These are phyloP conservation scores for Fraxinus latifolia DNA, from an alignment of 305 asterid genomes.

Conservation along the genomic window DNA sequence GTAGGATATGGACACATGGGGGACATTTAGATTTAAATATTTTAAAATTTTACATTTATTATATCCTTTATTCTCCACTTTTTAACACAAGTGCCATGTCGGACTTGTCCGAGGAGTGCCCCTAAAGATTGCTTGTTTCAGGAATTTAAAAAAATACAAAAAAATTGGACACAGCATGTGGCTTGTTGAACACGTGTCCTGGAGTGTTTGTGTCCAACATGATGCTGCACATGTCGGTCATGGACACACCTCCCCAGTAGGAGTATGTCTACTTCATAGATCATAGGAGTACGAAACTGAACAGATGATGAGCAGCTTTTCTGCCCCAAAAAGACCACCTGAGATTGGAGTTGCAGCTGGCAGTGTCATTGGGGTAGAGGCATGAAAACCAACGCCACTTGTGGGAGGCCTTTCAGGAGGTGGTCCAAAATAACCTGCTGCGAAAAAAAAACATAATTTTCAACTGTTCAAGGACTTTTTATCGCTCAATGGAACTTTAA, in stretches of 20 bases:
- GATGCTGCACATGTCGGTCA: background rate
- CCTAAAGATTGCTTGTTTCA: background rate
- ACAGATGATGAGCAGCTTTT: background rate
- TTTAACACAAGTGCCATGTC: background rate
- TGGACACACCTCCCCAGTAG: background rate
- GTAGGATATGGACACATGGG: background rate
- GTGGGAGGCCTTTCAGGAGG: constrained; percentile 62
- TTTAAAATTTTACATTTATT: background rate
- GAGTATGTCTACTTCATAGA: background rate
- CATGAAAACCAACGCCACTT: constrained; percentile 46
- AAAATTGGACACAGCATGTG: background rate
- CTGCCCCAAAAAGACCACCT: constrained; percentile 41
- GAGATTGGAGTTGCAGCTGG: constrained; percentile 49
- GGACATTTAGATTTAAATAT: background rate
- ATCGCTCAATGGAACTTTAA: background rate
- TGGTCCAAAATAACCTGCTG: constrained; percentile 64
- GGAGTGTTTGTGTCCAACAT: background rate
- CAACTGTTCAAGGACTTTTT: constrained; percentile 16
- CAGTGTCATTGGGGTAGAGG: constrained; percentile 45
- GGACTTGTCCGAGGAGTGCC: constrained; percentile 14
- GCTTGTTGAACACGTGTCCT: background rate
- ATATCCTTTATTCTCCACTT: background rate
- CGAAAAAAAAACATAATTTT: constrained; percentile 19
- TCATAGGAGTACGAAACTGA: constrained; percentile 2
- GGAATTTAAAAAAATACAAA: background rate